These are phyloP conservation scores for Aspergillus arachidicola DNA, from an alignment of 2,329 filamentous ascomycete genomes.

Conservation along the genomic window DNA sequence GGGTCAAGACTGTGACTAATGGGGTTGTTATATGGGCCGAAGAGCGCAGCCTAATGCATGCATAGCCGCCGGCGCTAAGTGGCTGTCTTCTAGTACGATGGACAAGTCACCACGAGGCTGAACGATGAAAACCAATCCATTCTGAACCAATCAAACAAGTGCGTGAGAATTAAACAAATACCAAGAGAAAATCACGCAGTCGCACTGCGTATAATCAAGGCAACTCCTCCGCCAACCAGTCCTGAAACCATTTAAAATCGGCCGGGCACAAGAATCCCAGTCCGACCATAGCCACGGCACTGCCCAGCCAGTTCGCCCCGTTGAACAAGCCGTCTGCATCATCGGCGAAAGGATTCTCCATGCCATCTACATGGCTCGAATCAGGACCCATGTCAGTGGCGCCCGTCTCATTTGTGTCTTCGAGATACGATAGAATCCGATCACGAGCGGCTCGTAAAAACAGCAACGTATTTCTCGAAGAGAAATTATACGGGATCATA, in stretches of 20 bases:
- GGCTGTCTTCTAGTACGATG: not conserved
- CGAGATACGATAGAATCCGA: slow-evolving; percentile 4
- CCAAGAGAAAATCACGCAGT: not conserved
- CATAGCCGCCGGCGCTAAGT: not conserved
- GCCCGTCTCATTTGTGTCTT: not conserved
- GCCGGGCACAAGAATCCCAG: not conserved
- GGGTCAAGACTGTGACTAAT: not conserved
- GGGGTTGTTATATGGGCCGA: not conserved
- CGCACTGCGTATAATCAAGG: not conserved
- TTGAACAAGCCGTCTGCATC: not conserved
- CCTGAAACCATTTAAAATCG: slow-evolving; percentile 4
- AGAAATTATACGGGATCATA: slow-evolving; percentile 33
- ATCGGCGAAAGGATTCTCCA: not conserved
- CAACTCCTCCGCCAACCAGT: not conserved
- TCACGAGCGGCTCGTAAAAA: slow-evolving; percentile 26
- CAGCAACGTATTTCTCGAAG: slow-evolving; percentile 32
- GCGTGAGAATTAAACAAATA: not conserved
- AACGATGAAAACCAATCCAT: not conserved
- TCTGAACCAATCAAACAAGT: not conserved
- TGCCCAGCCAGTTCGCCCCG: not conserved
- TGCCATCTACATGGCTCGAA: not conserved
- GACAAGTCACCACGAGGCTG: not conserved
- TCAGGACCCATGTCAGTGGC: not conserved
- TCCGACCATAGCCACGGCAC: slow-evolving; percentile 2
- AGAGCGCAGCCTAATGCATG: not conserved